Evolutionary conservation across 2,329 filamentous ascomycete genomes (phyloP).

Genomic region (Aspergillus uvarum): DNA sequence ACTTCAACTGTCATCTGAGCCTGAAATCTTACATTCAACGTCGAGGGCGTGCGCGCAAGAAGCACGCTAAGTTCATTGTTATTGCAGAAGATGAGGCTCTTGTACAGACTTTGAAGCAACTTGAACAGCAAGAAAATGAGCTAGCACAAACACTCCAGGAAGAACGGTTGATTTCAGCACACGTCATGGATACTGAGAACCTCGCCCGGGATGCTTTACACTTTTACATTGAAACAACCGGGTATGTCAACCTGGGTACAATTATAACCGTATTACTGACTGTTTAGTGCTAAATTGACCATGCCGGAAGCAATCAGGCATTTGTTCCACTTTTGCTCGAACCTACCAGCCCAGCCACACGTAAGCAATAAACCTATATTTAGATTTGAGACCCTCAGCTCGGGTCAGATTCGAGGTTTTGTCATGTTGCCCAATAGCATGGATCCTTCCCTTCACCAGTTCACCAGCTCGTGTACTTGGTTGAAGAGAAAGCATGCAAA

Average conservation of each 20-base stretch:
- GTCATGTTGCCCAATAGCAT: constrained; percentile 2
- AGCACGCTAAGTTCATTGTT: background rate
- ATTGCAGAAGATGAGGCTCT: background rate
- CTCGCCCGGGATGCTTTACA: background rate
- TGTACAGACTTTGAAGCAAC: background rate
- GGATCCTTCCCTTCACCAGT: constrained; percentile 3
- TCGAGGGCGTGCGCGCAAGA: constrained; percentile 3
- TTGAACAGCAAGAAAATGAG: background rate
- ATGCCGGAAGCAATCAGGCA: background rate
- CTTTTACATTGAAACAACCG: background rate
- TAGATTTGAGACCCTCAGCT: background rate
- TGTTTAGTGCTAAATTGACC: constrained; percentile 1
- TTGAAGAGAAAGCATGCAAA: background rate
- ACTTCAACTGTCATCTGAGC: constrained; percentile 2
- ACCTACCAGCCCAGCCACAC: background rate
- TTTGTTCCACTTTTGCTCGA: constrained; percentile 6
- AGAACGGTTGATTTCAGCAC: background rate
- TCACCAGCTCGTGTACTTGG: background rate
- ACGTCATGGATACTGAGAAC: background rate
- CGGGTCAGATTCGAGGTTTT: background rate
- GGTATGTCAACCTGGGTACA: background rate
- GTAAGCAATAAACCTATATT: background rate
- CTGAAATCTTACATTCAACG: constrained; percentile 13
- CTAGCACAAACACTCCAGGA: constrained; percentile 2
- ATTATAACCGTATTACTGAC: background rate